phyloP scores from a whole-genome alignment of 176 grass and related monocot genomes.

The Panicum miliaceum region DNA sequence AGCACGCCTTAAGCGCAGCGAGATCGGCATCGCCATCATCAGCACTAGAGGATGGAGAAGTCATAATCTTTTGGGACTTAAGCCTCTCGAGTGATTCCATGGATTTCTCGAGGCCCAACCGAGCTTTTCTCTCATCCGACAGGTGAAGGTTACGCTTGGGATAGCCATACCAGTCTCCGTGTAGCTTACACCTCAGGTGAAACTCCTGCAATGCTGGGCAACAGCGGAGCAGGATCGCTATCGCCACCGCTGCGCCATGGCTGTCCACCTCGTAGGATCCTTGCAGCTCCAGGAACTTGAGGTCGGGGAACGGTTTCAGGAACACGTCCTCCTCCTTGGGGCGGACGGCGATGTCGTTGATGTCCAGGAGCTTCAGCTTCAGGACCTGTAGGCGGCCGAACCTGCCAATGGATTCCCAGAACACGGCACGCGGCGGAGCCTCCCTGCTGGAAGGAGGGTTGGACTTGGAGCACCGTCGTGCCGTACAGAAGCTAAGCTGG shows the following conservation, averaged over 20 bases:
- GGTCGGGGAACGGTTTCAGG: background rate
- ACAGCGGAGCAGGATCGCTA: background rate
- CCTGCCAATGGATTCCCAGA: background rate
- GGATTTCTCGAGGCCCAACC: background rate
- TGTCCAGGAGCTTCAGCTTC: background rate
- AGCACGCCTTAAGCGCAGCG: background rate
- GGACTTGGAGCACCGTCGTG: background rate
- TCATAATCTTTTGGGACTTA: background rate
- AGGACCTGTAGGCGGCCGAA: background rate
- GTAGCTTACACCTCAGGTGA: background rate
- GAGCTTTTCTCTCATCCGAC: background rate
- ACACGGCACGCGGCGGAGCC: background rate
- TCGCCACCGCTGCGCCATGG: background rate
- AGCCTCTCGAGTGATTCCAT: background rate
- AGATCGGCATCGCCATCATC: background rate
- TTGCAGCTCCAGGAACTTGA: background rate
- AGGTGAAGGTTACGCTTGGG: background rate
- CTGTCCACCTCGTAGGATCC: background rate
- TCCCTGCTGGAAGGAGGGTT: no score
- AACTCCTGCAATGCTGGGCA: constrained; percentile 18
- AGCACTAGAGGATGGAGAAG: background rate
- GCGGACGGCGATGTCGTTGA: background rate
- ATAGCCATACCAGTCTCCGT: fast-evolving
- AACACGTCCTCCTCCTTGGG: background rate
- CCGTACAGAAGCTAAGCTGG: background rate